These are phyloP conservation scores for Alternaria dauci DNA, from an alignment of 2,329 filamentous ascomycete species.

Conservation along the genomic window DNA sequence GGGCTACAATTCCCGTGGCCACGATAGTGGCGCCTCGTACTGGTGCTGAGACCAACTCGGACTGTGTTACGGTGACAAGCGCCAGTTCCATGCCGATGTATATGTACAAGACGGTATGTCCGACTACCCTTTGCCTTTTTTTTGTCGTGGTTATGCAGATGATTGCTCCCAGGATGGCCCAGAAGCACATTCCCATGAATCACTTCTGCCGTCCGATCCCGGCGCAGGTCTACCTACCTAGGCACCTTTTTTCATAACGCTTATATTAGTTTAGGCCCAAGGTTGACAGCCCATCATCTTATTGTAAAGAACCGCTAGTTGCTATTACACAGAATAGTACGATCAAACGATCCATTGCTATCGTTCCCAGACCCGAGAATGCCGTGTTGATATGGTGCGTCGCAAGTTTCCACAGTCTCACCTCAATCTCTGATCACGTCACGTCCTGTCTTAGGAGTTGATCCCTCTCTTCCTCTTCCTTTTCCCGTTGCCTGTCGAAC, in stretches of 20 bases:
- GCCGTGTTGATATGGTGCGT: background rate
- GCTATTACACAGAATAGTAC: background rate
- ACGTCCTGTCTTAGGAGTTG: background rate
- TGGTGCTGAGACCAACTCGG: slow-evolving; percentile 24
- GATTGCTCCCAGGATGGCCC: slow-evolving; percentile 3
- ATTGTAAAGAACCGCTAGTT: background rate
- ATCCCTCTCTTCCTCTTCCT: background rate
- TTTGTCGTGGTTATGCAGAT: slow-evolving; percentile 21
- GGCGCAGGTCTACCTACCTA: background rate
- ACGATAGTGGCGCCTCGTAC: slow-evolving; percentile 14
- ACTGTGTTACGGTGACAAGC: slow-evolving; percentile 24
- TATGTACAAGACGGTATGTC: slow-evolving; percentile 23
- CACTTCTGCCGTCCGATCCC: background rate
- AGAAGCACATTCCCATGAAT: background rate
- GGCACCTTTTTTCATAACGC: background rate
- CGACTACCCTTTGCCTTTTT: slow-evolving; percentile 20
- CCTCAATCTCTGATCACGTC: too few relatives aligned
- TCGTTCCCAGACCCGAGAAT: background rate
- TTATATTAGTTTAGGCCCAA: background rate
- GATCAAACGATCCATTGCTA: background rate
- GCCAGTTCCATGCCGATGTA: slow-evolving; percentile 30
- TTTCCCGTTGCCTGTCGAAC: background rate
- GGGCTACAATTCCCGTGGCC: background rate
- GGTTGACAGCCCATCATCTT: background rate
- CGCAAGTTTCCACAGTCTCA: background rate